phyloP scores from a whole-genome alignment of 352 stramenopile species.

The Elongisporangium undulatum region DNA sequence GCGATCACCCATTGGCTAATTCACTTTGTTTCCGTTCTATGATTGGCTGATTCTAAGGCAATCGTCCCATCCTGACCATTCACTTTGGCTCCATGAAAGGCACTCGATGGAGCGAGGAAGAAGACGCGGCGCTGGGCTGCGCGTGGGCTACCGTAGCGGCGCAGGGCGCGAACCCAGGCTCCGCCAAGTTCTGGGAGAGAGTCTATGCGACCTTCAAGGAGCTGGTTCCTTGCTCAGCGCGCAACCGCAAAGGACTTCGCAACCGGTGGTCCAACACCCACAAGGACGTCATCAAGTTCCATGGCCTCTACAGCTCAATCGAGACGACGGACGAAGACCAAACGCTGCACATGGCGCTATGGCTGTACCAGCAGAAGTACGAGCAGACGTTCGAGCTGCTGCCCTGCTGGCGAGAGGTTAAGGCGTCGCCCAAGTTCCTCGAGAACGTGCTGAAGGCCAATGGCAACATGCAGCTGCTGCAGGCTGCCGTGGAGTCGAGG shows the following conservation, averaged over 20 bases:
- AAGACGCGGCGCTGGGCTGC: background rate
- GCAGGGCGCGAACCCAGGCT: background rate
- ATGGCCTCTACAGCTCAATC: background rate
- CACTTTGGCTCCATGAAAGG: background rate
- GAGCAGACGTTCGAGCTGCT: background rate
- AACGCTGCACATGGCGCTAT: background rate
- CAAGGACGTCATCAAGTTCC: background rate
- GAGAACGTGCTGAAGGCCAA: background rate
- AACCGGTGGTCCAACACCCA: background rate
- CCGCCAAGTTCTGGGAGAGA: background rate
- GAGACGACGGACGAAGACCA: background rate
- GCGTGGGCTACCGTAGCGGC: background rate
- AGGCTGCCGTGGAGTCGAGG: background rate
- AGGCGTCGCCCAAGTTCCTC: background rate
- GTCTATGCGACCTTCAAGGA: background rate
- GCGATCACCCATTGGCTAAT: background rate
- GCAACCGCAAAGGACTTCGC: background rate
- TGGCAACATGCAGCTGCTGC: background rate
- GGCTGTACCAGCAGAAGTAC: background rate
- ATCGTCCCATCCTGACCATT: background rate
- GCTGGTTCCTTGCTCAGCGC: background rate
- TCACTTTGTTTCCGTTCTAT: background rate
- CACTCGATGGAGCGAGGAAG: background rate
- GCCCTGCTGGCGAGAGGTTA: background rate
- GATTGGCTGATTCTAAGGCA: background rate